These are phyloP conservation scores for Gymnopilus dilepis DNA, from an alignment of 768 basidiomycete genomes.

Conservation along the genomic window DNA sequence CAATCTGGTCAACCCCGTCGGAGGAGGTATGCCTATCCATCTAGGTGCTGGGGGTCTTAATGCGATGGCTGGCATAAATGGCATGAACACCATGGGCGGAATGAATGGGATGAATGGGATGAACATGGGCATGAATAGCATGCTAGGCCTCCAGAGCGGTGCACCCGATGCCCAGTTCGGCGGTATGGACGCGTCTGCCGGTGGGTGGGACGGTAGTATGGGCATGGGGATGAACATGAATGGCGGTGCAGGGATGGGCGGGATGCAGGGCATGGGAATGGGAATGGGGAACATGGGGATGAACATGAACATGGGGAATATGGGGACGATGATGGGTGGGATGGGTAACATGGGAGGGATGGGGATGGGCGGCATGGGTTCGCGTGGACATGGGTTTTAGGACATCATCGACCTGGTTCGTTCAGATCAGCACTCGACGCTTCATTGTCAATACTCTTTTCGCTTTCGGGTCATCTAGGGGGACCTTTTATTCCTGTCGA, in stretches of 20 bases:
- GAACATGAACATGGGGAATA: conserved; percentile 5
- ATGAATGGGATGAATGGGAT: neutral
- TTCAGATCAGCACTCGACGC: too few species aligned
- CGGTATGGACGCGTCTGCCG: neutral
- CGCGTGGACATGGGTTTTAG: too few species aligned
- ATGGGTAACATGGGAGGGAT: conserved; percentile 11
- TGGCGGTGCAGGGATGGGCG: neutral
- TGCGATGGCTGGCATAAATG: neutral
- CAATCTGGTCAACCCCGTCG: neutral
- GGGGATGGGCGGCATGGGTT: conserved; percentile 1
- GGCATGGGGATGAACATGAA: conserved; percentile 7
- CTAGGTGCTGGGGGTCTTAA: neutral
- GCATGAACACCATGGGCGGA: neutral
- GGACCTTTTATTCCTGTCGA: too few species aligned
- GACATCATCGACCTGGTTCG: too few species aligned
- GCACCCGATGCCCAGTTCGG: neutral
- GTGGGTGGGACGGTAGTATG: neutral
- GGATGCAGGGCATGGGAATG: neutral
- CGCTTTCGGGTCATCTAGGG: too few species aligned
- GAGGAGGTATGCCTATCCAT: neutral
- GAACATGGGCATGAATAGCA: neutral
- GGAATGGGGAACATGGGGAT: conserved; percentile 4
- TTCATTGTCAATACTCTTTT: too few species aligned
- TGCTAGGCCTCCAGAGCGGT: neutral
- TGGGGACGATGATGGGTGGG: conserved; percentile 9